These are phyloP conservation scores for Suillus paluster DNA, from an alignment of 768 basidiomycete genomes.

Conservation along the genomic window DNA sequence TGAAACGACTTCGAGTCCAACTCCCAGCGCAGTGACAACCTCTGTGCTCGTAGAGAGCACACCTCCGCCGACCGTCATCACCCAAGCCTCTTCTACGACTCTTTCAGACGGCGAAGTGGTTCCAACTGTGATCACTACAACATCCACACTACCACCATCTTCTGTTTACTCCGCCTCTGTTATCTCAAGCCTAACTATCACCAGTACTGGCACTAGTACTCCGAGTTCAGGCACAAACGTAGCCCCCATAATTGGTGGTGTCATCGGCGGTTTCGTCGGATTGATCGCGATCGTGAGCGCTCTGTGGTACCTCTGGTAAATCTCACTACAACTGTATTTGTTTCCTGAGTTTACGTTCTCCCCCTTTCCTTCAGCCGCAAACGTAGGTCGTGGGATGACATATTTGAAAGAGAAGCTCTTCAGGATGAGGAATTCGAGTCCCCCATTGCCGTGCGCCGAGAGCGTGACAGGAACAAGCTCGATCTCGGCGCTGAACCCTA, in stretches of 20 bases:
- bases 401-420: constrained; percentile 48
- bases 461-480: constrained; percentile 31
- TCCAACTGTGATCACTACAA: constrained; percentile 39
- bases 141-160: constrained; percentile 40
- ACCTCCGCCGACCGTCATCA: constrained; percentile 36
- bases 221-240: constrained; percentile 35
- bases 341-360: constrained; percentile 14
- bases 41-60: constrained; percentile 34
- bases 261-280: constrained; percentile 58
- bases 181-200: constrained; percentile 13
- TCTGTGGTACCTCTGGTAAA: constrained; percentile 57
- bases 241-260: constrained; percentile 57
- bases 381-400: constrained; percentile 52
- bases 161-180: constrained; percentile 30
- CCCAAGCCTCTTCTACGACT: constrained; percentile 40
- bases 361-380: constrained; percentile 41
- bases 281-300: constrained; percentile 47
- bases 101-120: constrained; percentile 46
- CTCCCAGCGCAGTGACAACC: constrained; percentile 20
- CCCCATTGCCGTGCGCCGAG: constrained; percentile 20
- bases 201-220: constrained; percentile 2
- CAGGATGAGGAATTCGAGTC: constrained; percentile 30
- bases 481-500: constrained; percentile 45
- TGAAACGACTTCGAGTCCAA: neutral
- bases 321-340: constrained; percentile 13